Conservation (phyloP, 495 filamentous ascomycete species). For the Xylaria flabelliformis region DNA sequence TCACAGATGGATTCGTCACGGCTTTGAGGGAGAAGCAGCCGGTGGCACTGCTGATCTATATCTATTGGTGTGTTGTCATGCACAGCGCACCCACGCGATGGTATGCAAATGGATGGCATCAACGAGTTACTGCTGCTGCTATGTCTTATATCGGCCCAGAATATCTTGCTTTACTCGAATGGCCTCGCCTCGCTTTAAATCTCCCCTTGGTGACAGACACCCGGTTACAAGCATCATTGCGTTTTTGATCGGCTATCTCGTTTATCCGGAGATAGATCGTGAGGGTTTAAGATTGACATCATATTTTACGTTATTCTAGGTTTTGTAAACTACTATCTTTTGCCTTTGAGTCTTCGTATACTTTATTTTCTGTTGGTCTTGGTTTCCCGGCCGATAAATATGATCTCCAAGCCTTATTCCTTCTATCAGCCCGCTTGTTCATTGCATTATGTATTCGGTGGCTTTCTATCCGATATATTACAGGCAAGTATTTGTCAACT, state of each 20-base stretch:
- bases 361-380: not conserved
- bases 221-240: not conserved
- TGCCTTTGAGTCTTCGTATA: not conserved
- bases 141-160: constrained; percentile 32
- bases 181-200: not conserved
- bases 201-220: not conserved
- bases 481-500: not conserved
- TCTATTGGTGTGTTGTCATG: constrained; percentile 40
- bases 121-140: constrained; percentile 26
- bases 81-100: constrained; percentile 32
- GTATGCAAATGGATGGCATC: constrained; percentile 35
- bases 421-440: not conserved
- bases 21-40: constrained; percentile 28
- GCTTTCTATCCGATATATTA: not conserved
- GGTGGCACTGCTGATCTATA: constrained; percentile 33
- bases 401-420: not conserved
- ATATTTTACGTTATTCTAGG: not conserved
- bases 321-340: not conserved
- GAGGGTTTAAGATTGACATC: not conserved
- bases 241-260: not conserved
- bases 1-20: constrained; percentile 30
- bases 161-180: constrained; percentile 5
- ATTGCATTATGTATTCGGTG: not conserved
- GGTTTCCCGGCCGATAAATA: not conserved
- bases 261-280: not conserved